Evolutionary conservation across 805 yeast species (phyloP), one percentile per base, ranked within the genome.

Genomic region (Pichia phayaonensis): DNA sequence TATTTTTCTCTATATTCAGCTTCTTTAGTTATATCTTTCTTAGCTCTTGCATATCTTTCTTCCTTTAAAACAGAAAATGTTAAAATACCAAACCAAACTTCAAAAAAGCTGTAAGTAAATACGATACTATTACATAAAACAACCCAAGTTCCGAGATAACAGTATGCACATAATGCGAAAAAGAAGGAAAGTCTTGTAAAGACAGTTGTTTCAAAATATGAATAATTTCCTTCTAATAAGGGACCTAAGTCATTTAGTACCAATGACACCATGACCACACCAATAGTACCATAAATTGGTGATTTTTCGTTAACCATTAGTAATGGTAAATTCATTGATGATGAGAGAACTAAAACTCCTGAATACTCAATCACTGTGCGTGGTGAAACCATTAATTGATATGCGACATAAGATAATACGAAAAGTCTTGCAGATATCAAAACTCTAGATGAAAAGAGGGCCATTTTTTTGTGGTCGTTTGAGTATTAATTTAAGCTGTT

Each of bases 11-110:
- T 59, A 8, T 58, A 46, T 20, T 59, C 62, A 22, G 55, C 54
- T 42, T 56, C 59, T 42, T 47, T 42, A 12, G 39, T 26, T 13
- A 48, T 40, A 8, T 26, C 44, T 50, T 66, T 62, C 56, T 78
- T 77, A 48, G 73, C 68, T 52, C 76, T 71, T 51, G 71, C 70
- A 52, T 73, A 72, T 59, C 74, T 79, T 59, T 84, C 92, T 53
- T 84, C 90, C 59, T 81, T 76, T 52, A 85, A 68, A 42, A 83
- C 73, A 60, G 75, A 77, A 63, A 73, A 84, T 34, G 83, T 72
- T 55, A 84, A 67, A 51, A 83, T 79, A 58, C 82, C 80, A 59
- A 80, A 70, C 89, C 90, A 85, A 31, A 84, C 74, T 63, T 85
- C 94, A 54, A 77, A 59, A 54, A 84, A 83, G 29, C 79, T 64